Evolutionary conservation across 2,329 filamentous ascomycete genomes (phyloP), one percentile per base, ranked within the genome.

Genomic region (Verticillium klebahnii): DNA sequence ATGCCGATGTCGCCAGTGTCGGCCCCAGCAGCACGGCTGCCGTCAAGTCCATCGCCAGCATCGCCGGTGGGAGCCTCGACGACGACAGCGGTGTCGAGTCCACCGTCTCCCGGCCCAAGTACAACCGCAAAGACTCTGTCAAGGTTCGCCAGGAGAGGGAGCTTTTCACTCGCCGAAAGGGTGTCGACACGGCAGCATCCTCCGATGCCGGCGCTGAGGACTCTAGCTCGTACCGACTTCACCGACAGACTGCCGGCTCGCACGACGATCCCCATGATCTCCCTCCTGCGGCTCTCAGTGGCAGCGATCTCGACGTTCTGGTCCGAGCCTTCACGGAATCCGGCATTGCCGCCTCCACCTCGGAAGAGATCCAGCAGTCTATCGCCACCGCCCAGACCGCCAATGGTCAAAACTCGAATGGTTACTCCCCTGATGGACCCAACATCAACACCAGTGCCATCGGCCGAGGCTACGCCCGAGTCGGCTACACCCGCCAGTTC

Each of bases 31-130:
- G 93, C 71, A 91, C 92, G 11, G 86, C 89, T 63, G 92, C 91
- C 8, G 88, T 97, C 66, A 97, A 97, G 76, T 97, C 93, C 1
- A 89, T 97, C 65, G 89, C 91, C 1, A 97, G 93, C 73, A 82
- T 91, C 39, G 93, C 91, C 61, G 91, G 89, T 37, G 84, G 82
- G 37, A 96, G 90, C 72, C 82, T 88, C 3, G 90, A 88, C 29
- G 89, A 90, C 36, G 88, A 88, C 31, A 89, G 83, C 64, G 79
- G 82, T 56, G 79, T 82, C 3, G 85, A 88, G 59, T 85, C 84
- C 3, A 17, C 45, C n/a, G 7, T 45, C n/a, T 84, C 87, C 0
- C 84, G 91, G 59, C 90, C 89, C 0, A 89, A 85, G 71, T 80
- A 78, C 66, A 90, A 88, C 70, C 88, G 93, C 31, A 88, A 88